Percentiles rank a stretch among this genome's conserved stretches.
Conservation (phyloP, 768 basidiomycete genomes). For the Pleurotus tuoliensis region DNA sequence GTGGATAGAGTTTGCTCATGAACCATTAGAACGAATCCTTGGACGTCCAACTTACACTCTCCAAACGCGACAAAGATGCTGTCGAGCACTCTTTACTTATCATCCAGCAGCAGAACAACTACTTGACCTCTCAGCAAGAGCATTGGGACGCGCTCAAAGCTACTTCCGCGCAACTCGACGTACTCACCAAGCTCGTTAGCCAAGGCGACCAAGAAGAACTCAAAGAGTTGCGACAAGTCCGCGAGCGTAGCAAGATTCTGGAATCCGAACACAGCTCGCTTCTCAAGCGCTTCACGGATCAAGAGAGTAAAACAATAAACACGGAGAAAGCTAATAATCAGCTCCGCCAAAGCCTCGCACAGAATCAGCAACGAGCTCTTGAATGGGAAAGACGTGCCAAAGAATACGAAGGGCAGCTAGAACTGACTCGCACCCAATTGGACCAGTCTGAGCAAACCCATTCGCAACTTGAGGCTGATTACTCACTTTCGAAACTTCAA, state of each 20-base stretch:
- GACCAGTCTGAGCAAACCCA: constrained; percentile 67
- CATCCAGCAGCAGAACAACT: constrained; percentile 60
- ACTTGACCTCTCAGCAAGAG: constrained; percentile 56
- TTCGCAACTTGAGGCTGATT: constrained; percentile 66
- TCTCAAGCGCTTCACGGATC: constrained; percentile 71
- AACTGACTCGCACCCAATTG: constrained; percentile 52
- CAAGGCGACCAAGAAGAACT: constrained; percentile 70
- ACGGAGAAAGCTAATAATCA: constrained; percentile 56
- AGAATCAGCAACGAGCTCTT: constrained; percentile 71
- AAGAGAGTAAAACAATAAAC: constrained; percentile 57
- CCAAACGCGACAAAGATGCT: constrained; percentile 60
- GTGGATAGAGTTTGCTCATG: constrained; percentile 11
- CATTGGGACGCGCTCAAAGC: constrained; percentile 77
- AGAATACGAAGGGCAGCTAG: constrained; percentile 63
- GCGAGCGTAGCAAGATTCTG: constrained; percentile 58
- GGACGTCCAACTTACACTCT: constrained; percentile 53
- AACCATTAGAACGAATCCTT: constrained; percentile 51
- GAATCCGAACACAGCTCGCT: constrained; percentile 65
- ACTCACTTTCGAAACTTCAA: constrained; percentile 61
- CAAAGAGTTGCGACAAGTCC: constrained; percentile 61
- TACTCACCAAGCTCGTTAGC: constrained; percentile 55
- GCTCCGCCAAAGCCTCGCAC: constrained; percentile 59
- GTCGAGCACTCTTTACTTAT: constrained; percentile 43
- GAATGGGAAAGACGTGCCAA: constrained; percentile 83
- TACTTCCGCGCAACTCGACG: constrained; percentile 69